Conservation (phyloP, 176 grass and related monocot species). For the Melocanna baccifera region DNA sequence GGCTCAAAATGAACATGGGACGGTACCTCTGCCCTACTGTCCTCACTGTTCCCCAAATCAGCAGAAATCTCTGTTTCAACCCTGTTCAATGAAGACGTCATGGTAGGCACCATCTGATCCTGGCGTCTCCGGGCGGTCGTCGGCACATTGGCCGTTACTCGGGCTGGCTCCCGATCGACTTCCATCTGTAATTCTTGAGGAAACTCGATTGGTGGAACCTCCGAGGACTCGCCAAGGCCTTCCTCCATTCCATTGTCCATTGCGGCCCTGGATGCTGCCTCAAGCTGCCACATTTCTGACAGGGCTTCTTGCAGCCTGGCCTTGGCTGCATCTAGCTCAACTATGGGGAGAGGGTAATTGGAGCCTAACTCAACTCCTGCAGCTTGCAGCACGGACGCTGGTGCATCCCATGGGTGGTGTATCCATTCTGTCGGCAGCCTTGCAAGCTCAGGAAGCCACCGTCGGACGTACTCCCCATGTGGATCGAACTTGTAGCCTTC, state of each 20-base stretch:
- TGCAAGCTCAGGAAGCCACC: conserved; percentile 94
- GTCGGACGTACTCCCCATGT: conserved; percentile 82
- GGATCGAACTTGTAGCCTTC: conserved; percentile 97
- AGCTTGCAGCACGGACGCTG: conserved; percentile 74
- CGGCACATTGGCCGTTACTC: conserved; percentile 35
- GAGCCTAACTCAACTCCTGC: conserved; percentile 90
- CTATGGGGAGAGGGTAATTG: conserved; percentile 88
- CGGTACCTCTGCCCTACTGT: conserved; percentile 70
- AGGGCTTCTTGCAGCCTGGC: conserved; percentile 80
- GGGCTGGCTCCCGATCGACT: conserved; percentile 43
- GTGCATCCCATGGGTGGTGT: conserved; percentile 94
- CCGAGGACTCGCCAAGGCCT: conserved; percentile 88
- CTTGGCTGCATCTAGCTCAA: conserved; percentile 79
- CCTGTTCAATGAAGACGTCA: conserved; percentile 71
- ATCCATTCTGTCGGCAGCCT: conserved; percentile 96
- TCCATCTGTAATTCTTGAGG: conserved; percentile 78
- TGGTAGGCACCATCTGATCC: conserved; percentile 93
- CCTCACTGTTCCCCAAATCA: conserved; percentile 37
- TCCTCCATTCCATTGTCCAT: conserved; percentile 84
- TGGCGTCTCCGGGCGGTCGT: conserved; percentile 39
- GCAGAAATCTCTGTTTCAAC: conserved; percentile 66
- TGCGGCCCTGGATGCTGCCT: conserved; percentile 71
- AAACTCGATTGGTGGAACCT: conserved; percentile 61
- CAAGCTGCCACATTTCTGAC: conserved; percentile 85
- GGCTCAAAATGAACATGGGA: conserved; percentile 25